Base-by-base conservation (phyloP, 257 asterid genomes). In the Solanum clarkiae region DNA sequence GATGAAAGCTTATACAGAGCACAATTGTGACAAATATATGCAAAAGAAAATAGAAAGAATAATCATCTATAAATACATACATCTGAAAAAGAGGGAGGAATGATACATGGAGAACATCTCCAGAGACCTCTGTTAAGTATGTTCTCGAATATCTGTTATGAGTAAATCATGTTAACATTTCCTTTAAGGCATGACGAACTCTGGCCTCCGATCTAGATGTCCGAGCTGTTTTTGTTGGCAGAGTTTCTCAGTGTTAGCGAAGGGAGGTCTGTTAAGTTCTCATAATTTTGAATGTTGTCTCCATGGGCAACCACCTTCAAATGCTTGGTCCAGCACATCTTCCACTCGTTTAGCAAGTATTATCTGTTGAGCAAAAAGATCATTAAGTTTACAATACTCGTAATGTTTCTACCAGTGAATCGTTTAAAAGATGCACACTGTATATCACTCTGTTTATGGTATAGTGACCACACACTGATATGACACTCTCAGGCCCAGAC, bases 301-400 rank as follows among this genome's bases (percentile, higher is more conserved):
- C 98, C 96, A 92, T 36, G 99, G 99, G 87, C 95, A 95, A 60
- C 99, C 99, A 32, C 98, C 98, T 88, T 95, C 99, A 82, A 97
- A 97, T 16, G 99, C 99, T 17, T 95, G 99, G 40, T 95, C 99
- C 85, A 97, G 87, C 86, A 97, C 99, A 72, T 97, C 99, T 93
- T 97, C 99, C 98, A 97, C 90, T 86, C 97, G 91, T 91, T 91
- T 95, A 36, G 99, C 99, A 51, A 88, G 88, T 82, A 97, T 55
- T 82, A 97, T 94, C 99, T 97, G 91, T 87, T 75, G 45, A 79
- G 65, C 65, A 53, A 16, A 77, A 77, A 26, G 24, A 49, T 51
- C 0, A 44, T 71, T 45, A 16, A 26, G 18, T 49, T 74, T 45
- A 47, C 44, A 6, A 72, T 14, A 72, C 10, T 12, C 32, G 6